These are phyloP conservation scores for Babjeviella inositovora DNA, from an alignment of 805 yeast genomes.

Conservation along the genomic window DNA sequence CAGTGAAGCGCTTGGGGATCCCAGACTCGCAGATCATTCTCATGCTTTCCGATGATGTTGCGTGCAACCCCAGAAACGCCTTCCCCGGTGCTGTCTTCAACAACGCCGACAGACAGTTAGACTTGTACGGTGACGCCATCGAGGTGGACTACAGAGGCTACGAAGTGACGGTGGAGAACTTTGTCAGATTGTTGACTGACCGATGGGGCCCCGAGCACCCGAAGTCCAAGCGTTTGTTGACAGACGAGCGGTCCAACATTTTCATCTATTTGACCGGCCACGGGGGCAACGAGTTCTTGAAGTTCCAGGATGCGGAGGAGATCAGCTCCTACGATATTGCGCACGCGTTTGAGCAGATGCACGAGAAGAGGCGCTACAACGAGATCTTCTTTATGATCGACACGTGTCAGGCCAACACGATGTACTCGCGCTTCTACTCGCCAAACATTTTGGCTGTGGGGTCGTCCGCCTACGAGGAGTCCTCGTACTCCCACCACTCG, in stretches of 20 bases:
- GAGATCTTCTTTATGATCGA: conserved; percentile 96
- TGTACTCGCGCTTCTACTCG: conserved; percentile 84
- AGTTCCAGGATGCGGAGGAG: conserved; percentile 97
- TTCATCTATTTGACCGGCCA: conserved; percentile 96
- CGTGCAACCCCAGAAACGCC: conserved; percentile 91
- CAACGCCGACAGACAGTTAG: conserved; percentile 82
- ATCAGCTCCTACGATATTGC: conserved; percentile 92
- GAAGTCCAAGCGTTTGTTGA: conserved; percentile 72
- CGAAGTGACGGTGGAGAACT: conserved; percentile 95
- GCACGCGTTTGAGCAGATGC: conserved; percentile 94
- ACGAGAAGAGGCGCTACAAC: conserved; percentile 86
- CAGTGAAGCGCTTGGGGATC: conserved; percentile 89
- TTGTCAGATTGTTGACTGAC: conserved; percentile 82
- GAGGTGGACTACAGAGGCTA: conserved; percentile 97
- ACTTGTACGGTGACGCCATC: conserved; percentile 83
- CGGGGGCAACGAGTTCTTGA: conserved; percentile 94
- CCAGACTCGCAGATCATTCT: conserved; percentile 95
- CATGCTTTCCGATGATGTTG: conserved; percentile 94
- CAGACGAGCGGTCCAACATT: conserved; percentile 90
- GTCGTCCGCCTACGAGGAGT: conserved; percentile 73
- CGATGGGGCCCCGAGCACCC: conserved; percentile 95
- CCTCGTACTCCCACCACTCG: conserved; percentile 90
- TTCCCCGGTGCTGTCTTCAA: conserved; percentile 95
- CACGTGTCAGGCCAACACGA: conserved; percentile 97
- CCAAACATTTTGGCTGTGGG: conserved; percentile 92